phyloP scores from a whole-genome alignment of 805 yeast species.

The Candida multigemmis region DNA sequence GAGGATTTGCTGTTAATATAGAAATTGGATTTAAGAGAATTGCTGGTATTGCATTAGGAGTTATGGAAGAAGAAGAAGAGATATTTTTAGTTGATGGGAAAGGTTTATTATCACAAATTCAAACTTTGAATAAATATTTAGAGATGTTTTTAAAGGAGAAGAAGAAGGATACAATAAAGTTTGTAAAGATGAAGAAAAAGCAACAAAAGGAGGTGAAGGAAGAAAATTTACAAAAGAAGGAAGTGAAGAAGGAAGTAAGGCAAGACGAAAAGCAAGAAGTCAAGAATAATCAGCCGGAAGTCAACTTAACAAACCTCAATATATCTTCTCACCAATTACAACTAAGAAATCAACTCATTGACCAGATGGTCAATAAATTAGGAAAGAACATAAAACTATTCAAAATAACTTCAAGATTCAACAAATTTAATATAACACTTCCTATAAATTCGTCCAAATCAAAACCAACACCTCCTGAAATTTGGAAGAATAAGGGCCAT shows the following conservation, averaged over 20 bases:
- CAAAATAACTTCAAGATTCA: conserved; percentile 13
- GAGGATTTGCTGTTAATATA: conserved; percentile 58
- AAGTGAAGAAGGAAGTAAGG: conserved; percentile 1
- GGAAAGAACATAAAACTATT: conserved; percentile 15
- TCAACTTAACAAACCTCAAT: neutral
- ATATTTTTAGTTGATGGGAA: conserved; percentile 33
- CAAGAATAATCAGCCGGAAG: too few relatives aligned
- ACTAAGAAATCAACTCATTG: conserved; percentile 10
- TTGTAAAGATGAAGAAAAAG: conserved; percentile 30
- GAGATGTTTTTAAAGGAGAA: conserved; percentile 52
- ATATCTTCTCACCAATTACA: conserved; percentile 2
- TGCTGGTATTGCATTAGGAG: conserved; percentile 13
- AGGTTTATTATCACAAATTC: conserved; percentile 45
- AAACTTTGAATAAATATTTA: conserved; percentile 47
- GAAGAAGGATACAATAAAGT: conserved; percentile 52
- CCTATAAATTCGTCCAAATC: conserved; percentile 12
- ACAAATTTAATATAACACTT: conserved; percentile 20
- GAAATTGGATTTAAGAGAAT: conserved; percentile 54
- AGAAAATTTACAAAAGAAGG: conserved; percentile 2
- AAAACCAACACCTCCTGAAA: conserved; percentile 11
- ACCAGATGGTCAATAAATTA: conserved; percentile 18
- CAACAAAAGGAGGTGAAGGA: conserved; percentile 2
- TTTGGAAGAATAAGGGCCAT: conserved; percentile 16
- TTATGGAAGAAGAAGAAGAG: conserved; percentile 12
- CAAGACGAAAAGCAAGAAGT: neutral